Percentiles rank a stretch among this genome's conserved stretches.
Conservation (phyloP, 768 basidiomycete genomes). For the Tylopilus intermedius region DNA sequence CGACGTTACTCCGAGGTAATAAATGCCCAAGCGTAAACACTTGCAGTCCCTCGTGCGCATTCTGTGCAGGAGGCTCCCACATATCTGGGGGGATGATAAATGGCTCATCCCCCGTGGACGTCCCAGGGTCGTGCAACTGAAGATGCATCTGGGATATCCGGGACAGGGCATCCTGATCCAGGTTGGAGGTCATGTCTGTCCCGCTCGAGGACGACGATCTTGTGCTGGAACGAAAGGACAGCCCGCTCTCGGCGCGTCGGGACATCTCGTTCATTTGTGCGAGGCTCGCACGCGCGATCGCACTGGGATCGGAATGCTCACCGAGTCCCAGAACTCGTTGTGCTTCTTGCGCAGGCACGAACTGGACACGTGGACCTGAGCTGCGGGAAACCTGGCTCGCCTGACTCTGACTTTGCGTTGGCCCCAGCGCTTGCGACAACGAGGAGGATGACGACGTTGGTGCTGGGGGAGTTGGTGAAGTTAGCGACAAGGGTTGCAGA, state of each 20-base stretch:
- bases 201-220: slow-evolving; percentile 18
- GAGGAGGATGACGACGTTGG: slow-evolving; percentile 22
- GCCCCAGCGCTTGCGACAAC: slow-evolving; percentile 24
- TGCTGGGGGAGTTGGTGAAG: slow-evolving; percentile 16
- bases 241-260: slow-evolving; percentile 46
- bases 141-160: slow-evolving; percentile 48
- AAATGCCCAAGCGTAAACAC: slow-evolving; percentile 80
- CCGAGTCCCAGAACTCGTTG: slow-evolving; percentile 43
- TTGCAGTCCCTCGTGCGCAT: slow-evolving; percentile 60
- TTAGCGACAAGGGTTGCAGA: slow-evolving; percentile 19
- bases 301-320: slow-evolving; percentile 46
- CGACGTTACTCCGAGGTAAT: slow-evolving; percentile 50
- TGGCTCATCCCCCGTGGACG: slow-evolving; percentile 26
- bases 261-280: slow-evolving; percentile 79
- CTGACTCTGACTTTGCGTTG: slow-evolving; percentile 9
- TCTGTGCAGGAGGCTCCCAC: slow-evolving; percentile 27
- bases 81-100: slow-evolving; percentile 25
- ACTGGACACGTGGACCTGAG: slow-evolving; percentile 28
- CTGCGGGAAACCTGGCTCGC: slow-evolving; percentile 1
- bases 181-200: slow-evolving; percentile 9
- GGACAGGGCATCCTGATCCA: slow-evolving; percentile 43
- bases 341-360: slow-evolving; percentile 54
- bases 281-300: slow-evolving; percentile 59
- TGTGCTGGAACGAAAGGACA: slow-evolving; percentile 25
- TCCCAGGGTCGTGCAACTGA: slow-evolving; percentile 31